Percentiles rank a stretch among this genome's conserved stretches.
These are phyloP conservation scores for Penicillium argentinense DNA, from an alignment of 495 filamentous ascomycete species.

Conservation along the genomic window DNA sequence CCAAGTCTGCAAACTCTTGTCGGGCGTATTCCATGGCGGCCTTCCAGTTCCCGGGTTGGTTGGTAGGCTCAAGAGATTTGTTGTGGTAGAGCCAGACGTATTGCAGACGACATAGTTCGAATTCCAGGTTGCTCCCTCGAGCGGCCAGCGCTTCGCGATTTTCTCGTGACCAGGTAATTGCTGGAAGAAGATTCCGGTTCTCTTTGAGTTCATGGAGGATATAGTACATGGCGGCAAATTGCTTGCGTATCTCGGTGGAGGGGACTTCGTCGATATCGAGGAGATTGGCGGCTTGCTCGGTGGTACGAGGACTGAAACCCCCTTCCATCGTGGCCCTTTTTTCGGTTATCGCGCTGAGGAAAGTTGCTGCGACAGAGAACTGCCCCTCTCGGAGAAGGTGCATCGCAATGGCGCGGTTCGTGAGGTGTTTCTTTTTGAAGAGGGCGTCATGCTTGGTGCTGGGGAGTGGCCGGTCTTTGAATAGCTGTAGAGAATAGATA, in stretches of 20 bases:
- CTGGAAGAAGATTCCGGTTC: constrained; percentile 68
- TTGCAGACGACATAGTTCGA: constrained; percentile 83
- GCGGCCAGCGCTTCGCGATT: constrained; percentile 70
- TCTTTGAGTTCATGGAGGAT: constrained; percentile 76
- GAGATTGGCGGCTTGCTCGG: constrained; percentile 20
- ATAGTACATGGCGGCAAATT: constrained; percentile 86
- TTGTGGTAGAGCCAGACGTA: constrained; percentile 79
- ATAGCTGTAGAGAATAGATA: constrained; percentile 50
- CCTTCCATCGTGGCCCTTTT: constrained; percentile 21
- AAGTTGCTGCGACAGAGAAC: constrained; percentile 81
- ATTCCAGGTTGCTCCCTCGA: constrained; percentile 89
- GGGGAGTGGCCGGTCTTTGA: constrained; percentile 75
- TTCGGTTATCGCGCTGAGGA: constrained; percentile 62
- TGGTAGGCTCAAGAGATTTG: constrained; percentile 25
- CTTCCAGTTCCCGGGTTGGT: constrained; percentile 38
- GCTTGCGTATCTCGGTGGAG: constrained; percentile 67
- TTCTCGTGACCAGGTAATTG: constrained; percentile 80
- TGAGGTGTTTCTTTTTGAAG: constrained; percentile 67
- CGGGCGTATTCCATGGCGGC: constrained; percentile 74
- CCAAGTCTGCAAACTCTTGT: constrained; percentile 63
- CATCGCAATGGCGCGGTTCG: constrained; percentile 94
- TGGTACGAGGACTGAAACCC: constrained; percentile 7
- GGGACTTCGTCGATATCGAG: constrained; percentile 56
- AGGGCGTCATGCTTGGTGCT: constrained; percentile 79
- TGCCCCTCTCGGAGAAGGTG: constrained; percentile 93